Evolutionary conservation across 441 rosid species (phyloP), one percentile per base, ranked within the genome.

Genomic region (Breynia disticha): DNA sequence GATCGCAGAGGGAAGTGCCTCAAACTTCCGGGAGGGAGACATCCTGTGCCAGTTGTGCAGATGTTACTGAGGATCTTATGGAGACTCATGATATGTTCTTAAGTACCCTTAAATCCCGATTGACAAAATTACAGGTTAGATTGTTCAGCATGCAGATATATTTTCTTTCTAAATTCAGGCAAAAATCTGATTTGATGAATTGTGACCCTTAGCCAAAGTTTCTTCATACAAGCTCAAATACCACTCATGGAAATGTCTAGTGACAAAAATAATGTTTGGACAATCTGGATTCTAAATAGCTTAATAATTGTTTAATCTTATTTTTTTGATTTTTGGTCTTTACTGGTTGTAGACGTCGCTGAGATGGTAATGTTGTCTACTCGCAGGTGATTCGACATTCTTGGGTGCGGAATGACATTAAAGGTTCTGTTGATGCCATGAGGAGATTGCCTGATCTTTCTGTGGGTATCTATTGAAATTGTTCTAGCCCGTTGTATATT

Each of bases 381-480:
- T 56, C 67, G 58, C 69, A 93, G 99, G 86, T 83, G 50, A 76
- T 93, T 59, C 74, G 80, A 19, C 95, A 84, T 67, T 89, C 76
- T 77, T 93, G 94, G 95, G 94, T 74, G 57, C 72, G 76, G 57
- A 78, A 68, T 12, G 97, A 87, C 64, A 64, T 76, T 43, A 87
- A 81, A 77, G 99, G 96, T 39, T 93, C 97, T 7, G 67, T 89
- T 0, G 68, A 59, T 64, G 89, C 93, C 55, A 39, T 86, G 77
- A 82, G 70, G 81, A 84, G 82, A 64, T 70, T 93, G 75, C 90
- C 95, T 39, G 97, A 93, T 80, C 89, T 83, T 67, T 79, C 89
- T 67, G 99, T 93, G 85, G 22, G 99, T 79, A 69, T 73, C 61
- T 67, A 48, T 50, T 55, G 57, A 61, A 72, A 43, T 53, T 52